Evolutionary conservation across 495 filamentous ascomycete species (phyloP), one percentile per base, ranked within the genome.

Genomic region (Penicillium daleae): DNA sequence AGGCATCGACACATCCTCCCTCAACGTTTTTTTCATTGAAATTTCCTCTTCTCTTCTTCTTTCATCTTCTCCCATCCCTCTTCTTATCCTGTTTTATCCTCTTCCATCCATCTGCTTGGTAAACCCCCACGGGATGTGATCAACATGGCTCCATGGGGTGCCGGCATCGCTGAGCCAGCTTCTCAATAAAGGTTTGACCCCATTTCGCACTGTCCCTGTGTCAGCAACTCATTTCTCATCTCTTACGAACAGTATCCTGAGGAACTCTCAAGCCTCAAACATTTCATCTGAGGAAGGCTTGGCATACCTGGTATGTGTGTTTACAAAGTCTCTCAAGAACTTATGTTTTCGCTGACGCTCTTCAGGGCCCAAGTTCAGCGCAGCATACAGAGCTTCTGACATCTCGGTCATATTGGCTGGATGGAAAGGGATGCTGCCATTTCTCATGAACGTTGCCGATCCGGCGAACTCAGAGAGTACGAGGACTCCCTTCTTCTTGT

Each of bases 381-480:
- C 91, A 60, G 90, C 86, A 67, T 93, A 86, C 62, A 97, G 91
- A 4, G 92, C 87, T 62, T 92, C 89, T 7, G 93, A 90, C 37
- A 97, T 79, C 71, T 97, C 92, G 64, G 92, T 89, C 4, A 86
- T 92, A 68, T 96, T 96, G 85, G 92, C 94, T 2, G 93, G 93
- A 69, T 98, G 96, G 67, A 98, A 90, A 19, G 92, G 89, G 48
- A 97, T 77, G 59, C 89, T 90, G 27, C 93, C 93, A 62, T 92
- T 91, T 9, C 66, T 55, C 64, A 97, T 84, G 51, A 89, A 92
- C 57, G 94, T 88, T 0, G 94, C 92, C 0, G 94, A 92, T 2
- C 94, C 94, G 0, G 93, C 90, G 69, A 97, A 96, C 70, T 97
- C 93, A 51, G 92, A 97, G 10, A 98, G 83, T 24, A 97, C 90